phyloP scores from a whole-genome alignment of 331 rosid genomes.

The Spiraea crenata region DNA sequence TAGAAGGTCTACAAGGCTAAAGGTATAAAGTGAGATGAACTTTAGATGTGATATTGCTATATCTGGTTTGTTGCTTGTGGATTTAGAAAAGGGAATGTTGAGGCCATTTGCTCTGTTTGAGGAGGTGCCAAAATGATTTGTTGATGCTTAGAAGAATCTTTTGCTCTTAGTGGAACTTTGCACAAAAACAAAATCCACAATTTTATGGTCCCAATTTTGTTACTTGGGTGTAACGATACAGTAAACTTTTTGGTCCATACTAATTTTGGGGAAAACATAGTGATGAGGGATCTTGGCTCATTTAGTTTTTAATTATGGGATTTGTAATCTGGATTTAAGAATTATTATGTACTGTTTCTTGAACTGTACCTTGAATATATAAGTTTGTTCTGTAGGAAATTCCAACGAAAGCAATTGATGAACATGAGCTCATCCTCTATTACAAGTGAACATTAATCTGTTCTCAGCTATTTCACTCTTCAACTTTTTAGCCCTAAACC shows the following conservation, averaged over 20 bases:
- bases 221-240: too few relatives aligned
- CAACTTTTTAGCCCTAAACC: too few relatives aligned
- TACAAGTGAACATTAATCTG: too few relatives aligned
- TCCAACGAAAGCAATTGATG: too few relatives aligned
- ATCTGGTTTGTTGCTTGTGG: slow-evolving; percentile 44
- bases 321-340: neutral
- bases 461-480: too few relatives aligned
- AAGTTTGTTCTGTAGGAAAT: too few relatives aligned
- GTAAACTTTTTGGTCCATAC: too few relatives aligned
- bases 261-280: too few relatives aligned
- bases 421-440: too few relatives aligned
- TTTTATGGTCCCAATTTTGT: too few relatives aligned
- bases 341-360: neutral
- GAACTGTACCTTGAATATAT: too few relatives aligned
- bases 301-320: neutral
- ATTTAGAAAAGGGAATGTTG: slow-evolving; percentile 25
- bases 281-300: too few relatives aligned
- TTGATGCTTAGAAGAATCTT: slow-evolving; percentile 38
- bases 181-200: neutral
- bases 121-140: slow-evolving; percentile 3
- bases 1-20: neutral
- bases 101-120: neutral
- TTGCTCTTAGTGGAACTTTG: slow-evolving; percentile 21
- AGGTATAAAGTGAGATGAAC: neutral
- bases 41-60: slow-evolving; percentile 2